Base-by-base conservation (phyloP, 129 eudicot genomes). In the Chrysanthemum makinoi region DNA sequence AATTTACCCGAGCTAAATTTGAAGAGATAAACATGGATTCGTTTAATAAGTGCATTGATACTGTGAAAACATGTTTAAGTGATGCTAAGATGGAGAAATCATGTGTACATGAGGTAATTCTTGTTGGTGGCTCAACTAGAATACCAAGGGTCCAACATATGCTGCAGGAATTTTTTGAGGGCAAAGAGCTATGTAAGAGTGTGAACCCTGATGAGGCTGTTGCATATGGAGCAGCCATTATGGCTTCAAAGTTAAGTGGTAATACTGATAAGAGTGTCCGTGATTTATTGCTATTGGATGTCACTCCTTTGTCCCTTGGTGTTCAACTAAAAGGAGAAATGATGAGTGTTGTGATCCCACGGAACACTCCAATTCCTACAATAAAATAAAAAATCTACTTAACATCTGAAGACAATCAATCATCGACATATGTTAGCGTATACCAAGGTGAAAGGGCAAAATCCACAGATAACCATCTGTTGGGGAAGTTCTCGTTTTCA, bases 1-100 rank as follows among this genome's bases (percentile, higher is more conserved):
- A 69, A 30, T 28, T 69, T 16, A 60, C 22, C 63, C 70, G 70
- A 7, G 77, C 77, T 16, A 73, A 63, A 63, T 73, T 73, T 74
- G 65, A 74, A 64, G 78, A 64, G 39, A 47, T 74, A 28, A 74
- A 65, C 55, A 74, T 74, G 58, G 48, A 11, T 22, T 54, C 10
- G 11, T 74, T 74, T 3, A 14, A 54, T 0, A 66, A 54, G 16
- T 74, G 79, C 17, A 65, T 74, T 0, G 9, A 65, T 28, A 74
- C 49, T 28, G 11, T 69, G 28, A 16, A 26, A 24, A 17, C 12
- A 10, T 69, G 73, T 49, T 50, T 67, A 44, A 50, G 0, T 7
- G 72, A 49, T 14, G 72, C 72, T 6, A 8, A 50, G 11, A 24
- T 24, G 19, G 47, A 67, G 4, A 67, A 69, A 16, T 69, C 62